Evolutionary conservation across 2,329 filamentous ascomycete genomes (phyloP), one percentile per base, ranked within the genome.

Genomic region (Aspergillus caelatus): DNA sequence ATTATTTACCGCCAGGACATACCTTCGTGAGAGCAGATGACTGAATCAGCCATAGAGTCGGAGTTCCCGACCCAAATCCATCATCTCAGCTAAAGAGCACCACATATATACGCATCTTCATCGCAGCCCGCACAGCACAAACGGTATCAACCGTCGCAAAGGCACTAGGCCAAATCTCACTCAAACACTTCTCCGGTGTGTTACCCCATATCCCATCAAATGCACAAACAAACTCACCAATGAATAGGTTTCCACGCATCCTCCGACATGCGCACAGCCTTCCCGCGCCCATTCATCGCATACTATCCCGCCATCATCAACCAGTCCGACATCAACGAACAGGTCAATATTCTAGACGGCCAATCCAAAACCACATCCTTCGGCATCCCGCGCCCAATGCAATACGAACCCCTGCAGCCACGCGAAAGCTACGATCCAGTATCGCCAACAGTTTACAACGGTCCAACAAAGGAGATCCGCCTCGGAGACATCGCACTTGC

Each of bases 31-130:
- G 46, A 50, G 19, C 11, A 50, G 26, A n/a, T 16, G 3, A 10
- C 26, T 50, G 8, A 50, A 6, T 10, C 3, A 2, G 12, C 4
- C 6, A 10, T 58, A 75, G 75, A 32, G 69, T 81, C 9, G 80
- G 79, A 19, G 73, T 76, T 0, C 76, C 80, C 4, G 71, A 70
- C 16, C 23, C 67, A 10, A 79, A 83, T 45, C 81, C 82, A 3
- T 59, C 66, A 2, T 75, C 69, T 8, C 81, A 84, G 67, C 68
- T 78, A 7, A 68, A 74, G 3, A 78, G 80, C 46, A 84, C 81
- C 2, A 82, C 80, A 3, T 82, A 81, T 63, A 71, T 83, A 57
- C 78, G 82, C 16, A 73, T 83, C 23, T 82, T 83, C 57, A 74
- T 77, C 3, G 78, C 82, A 67, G 77, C 81, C 7, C 71, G 65